Percentiles rank a stretch among this genome's conserved stretches.
Evolutionary conservation across 2,329 filamentous ascomycete species (phyloP).

Genomic region (Apiospora hydei): DNA sequence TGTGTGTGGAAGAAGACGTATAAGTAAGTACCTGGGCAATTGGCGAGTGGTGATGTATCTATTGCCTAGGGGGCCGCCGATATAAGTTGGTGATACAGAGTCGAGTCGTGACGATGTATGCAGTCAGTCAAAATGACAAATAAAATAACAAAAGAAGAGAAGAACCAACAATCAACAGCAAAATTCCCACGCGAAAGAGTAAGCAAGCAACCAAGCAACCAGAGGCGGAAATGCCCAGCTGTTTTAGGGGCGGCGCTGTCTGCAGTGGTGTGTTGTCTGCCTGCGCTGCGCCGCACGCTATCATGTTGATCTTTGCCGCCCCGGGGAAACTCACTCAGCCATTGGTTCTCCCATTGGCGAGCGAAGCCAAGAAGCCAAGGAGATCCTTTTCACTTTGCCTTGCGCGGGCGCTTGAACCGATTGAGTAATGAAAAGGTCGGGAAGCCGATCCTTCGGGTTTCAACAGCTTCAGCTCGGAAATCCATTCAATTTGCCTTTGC

Average conservation of each 20-base stretch:
- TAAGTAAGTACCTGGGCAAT: neutral
- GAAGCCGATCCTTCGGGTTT: too few relatives aligned
- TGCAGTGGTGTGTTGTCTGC: neutral
- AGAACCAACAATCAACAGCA: neutral
- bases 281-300: neutral
- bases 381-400: neutral
- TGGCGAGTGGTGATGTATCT: neutral
- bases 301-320: neutral
- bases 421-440: too few relatives aligned
- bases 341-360: too few relatives aligned
- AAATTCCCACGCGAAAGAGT: neutral
- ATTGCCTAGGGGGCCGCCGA: neutral
- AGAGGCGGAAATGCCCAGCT: neutral
- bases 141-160: neutral
- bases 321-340: too few relatives aligned
- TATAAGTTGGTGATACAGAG: neutral
- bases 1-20: neutral
- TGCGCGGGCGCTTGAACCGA: neutral
- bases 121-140: neutral
- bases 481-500: too few relatives aligned
- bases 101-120: neutral
- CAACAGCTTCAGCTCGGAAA: too few relatives aligned
- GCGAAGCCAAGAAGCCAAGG: too few relatives aligned
- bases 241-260: neutral
- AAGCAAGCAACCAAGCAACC: neutral